Evolutionary conservation across 441 rosid species (phyloP).

Genomic region (Sinapis alba): DNA sequence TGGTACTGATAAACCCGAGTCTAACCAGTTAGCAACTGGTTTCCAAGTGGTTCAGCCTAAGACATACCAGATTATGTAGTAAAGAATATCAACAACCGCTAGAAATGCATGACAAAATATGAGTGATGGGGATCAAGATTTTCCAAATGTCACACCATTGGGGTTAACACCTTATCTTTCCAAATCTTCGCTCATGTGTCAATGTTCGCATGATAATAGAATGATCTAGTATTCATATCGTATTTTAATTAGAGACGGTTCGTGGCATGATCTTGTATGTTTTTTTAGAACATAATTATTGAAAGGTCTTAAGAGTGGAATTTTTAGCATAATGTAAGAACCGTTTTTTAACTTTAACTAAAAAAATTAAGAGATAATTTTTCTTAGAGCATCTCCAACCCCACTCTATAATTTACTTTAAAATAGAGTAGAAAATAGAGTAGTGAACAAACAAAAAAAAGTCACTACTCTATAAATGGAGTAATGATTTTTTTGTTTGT

Average conservation of each 20-base stretch:
- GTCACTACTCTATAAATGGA: no score
- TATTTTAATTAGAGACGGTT: neutral
- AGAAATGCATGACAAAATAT: neutral
- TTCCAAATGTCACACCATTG: neutral
- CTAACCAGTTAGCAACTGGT: neutral
- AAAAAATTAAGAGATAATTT: no score
- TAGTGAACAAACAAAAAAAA: no score
- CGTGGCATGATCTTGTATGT: neutral
- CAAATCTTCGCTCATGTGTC: neutral
- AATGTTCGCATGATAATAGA: neutral
- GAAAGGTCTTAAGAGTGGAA: no score
- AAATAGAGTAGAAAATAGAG: no score
- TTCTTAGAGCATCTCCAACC: no score
- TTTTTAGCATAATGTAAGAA: no score
- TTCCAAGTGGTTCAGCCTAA: neutral
- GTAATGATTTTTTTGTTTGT: no score
- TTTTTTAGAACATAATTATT: no score
- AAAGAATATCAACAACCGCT: neutral
- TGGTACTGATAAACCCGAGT: neutral
- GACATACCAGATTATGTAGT: neutral
- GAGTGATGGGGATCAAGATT: neutral
- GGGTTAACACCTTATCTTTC: neutral
- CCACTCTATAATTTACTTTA: no score
- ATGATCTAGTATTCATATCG: neutral
- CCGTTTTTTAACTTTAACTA: no score